Conservation (phyloP, 148 eudicot genomes). For the Talinum fruticosum region DNA sequence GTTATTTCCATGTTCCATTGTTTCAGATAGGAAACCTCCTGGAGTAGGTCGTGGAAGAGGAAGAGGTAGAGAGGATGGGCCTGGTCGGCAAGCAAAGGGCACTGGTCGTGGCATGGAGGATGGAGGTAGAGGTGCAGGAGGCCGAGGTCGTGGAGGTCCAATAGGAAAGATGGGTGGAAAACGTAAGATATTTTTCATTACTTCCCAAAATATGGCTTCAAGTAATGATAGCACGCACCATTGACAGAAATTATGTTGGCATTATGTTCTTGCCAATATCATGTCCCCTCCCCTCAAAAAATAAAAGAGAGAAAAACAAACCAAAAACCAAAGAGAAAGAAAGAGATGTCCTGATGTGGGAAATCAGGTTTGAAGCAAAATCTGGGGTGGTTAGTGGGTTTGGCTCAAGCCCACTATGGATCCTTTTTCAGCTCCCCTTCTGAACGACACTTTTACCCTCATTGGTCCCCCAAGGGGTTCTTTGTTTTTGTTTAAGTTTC, state of each 20-base stretch:
- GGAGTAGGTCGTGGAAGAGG: constrained; percentile 92
- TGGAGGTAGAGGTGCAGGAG: constrained; percentile 52
- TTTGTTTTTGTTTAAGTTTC: background rate
- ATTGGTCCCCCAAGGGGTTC: too few species aligned
- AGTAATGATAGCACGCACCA: background rate
- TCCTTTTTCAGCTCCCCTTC: background rate
- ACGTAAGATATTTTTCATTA: constrained; percentile 33
- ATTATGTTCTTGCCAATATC: background rate
- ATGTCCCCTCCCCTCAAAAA: background rate
- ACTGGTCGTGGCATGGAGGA: constrained; percentile 72
- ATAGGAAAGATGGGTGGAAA: constrained; percentile 48
- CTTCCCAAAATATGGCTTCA: background rate
- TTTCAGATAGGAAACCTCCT: constrained; percentile 81
- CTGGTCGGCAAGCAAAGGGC: constrained; percentile 58
- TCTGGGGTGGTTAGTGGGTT: background rate
- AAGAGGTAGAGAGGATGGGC: constrained; percentile 71
- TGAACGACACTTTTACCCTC: too few species aligned
- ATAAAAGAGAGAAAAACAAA: background rate
- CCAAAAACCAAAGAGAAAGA: background rate
- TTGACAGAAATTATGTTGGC: background rate
- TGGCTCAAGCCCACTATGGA: background rate
- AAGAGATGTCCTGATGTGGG: background rate
- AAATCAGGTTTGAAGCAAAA: background rate
- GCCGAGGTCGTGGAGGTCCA: constrained; percentile 65
- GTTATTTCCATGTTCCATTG: background rate